phyloP scores from a whole-genome alignment of 2,329 filamentous ascomycete genomes.

The Emmonsiellopsis sp. region DNA sequence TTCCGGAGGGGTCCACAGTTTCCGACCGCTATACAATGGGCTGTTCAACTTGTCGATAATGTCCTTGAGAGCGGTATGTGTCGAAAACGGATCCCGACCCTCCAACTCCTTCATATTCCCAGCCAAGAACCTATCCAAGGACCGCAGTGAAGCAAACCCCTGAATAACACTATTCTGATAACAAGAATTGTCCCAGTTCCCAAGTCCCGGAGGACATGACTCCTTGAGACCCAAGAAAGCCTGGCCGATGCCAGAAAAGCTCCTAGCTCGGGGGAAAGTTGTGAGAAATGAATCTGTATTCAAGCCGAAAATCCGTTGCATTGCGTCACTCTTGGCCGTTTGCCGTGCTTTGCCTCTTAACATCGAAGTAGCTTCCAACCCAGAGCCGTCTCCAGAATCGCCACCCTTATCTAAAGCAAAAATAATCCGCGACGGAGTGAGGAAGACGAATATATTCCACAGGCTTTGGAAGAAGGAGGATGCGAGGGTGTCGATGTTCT shows the following conservation, averaged over 20 bases:
- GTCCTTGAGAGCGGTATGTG: slow-evolving; percentile 48
- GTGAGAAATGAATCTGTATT: slow-evolving; percentile 50
- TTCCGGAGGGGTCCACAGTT: slow-evolving; percentile 70
- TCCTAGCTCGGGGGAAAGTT: slow-evolving; percentile 46
- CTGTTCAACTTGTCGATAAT: slow-evolving; percentile 64
- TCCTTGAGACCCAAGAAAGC: slow-evolving; percentile 27
- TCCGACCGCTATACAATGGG: slow-evolving; percentile 59
- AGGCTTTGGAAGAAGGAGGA: slow-evolving; percentile 20
- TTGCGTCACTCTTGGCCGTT: slow-evolving; percentile 52
- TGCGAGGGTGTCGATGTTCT: slow-evolving; percentile 19
- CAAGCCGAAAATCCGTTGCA: slow-evolving; percentile 55
- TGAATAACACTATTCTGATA: slow-evolving; percentile 96
- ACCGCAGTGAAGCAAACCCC: slow-evolving; percentile 64
- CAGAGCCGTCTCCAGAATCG: slow-evolving; percentile 29
- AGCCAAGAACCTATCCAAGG: slow-evolving; percentile 59
- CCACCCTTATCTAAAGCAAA: slow-evolving; percentile 42
- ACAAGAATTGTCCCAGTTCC: slow-evolving; percentile 91
- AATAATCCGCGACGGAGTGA: slow-evolving; percentile 31
- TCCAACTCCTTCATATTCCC: slow-evolving; percentile 28
- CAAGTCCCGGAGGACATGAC: slow-evolving; percentile 52
- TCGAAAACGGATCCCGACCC: slow-evolving; percentile 31
- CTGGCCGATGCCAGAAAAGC: slow-evolving; percentile 45
- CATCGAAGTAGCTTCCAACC: slow-evolving; percentile 10
- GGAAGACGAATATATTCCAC: slow-evolving; percentile 31
- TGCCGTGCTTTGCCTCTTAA: slow-evolving; percentile 11